Evolutionary conservation across 805 yeast genomes (phyloP).

Genomic region (Saccharomycopsis amapae): DNA sequence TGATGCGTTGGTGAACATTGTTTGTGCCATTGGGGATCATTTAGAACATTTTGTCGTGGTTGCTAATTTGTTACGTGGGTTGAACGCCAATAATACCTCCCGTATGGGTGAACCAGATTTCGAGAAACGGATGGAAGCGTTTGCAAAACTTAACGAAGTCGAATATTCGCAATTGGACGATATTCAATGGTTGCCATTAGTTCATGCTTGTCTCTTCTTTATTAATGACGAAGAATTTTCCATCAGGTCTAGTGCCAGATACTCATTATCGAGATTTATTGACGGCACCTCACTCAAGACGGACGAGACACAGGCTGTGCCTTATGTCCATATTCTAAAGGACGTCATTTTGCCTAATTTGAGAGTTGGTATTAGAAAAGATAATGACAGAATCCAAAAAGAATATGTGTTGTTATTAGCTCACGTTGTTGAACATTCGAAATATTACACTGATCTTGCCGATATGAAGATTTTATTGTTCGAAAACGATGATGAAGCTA

Average conservation of each 20-base stretch:
- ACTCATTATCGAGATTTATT: conserved; percentile 52
- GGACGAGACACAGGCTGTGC: conserved; percentile 26
- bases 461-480: conserved; percentile 61
- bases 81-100: conserved; percentile 60
- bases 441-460: conserved; percentile 37
- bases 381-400: conserved; percentile 44
- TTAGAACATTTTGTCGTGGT: conserved; percentile 39
- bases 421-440: conserved; percentile 47
- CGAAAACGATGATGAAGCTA: conserved; percentile 73
- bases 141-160: conserved; percentile 38
- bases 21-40: conserved; percentile 49
- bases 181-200: conserved; percentile 71
- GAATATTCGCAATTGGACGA: conserved; percentile 38
- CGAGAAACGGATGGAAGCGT: conserved; percentile 59
- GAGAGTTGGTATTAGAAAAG: conserved; percentile 55
- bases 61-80: conserved; percentile 47
- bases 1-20: conserved; percentile 50
- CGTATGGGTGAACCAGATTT: conserved; percentile 74
- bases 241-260: conserved; percentile 69
- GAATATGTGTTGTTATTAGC: conserved; percentile 65
- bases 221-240: conserved; percentile 78
- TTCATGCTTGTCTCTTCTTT: conserved; percentile 61
- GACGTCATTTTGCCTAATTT: conserved; percentile 56
- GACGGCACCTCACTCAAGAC: conserved; percentile 39
- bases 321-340: conserved; percentile 38